These are phyloP conservation scores for Aspergillus flavus DNA, from an alignment of 2,329 filamentous ascomycete genomes.

Conservation along the genomic window DNA sequence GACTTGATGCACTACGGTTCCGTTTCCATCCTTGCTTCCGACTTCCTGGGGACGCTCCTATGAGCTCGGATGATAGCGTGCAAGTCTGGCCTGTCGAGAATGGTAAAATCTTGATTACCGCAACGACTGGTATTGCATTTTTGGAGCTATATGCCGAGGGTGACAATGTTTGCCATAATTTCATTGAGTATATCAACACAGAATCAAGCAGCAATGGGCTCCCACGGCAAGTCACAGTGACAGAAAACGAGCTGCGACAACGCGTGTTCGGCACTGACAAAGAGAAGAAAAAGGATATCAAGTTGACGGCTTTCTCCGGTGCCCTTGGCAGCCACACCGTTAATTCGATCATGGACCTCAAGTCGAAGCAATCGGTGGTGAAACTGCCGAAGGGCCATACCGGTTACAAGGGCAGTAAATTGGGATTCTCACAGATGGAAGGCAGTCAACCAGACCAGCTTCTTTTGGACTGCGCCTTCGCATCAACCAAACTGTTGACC, in stretches of 20 bases:
- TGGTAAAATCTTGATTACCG: conserved; percentile 73
- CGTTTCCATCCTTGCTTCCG: conserved; percentile 88
- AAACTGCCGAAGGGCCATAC: conserved; percentile 74
- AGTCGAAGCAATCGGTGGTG: conserved; percentile 70
- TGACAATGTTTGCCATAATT: conserved; percentile 77
- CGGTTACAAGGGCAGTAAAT: conserved; percentile 73
- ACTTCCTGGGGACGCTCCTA: conserved; percentile 71
- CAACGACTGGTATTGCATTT: conserved; percentile 79
- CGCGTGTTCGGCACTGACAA: conserved; percentile 69
- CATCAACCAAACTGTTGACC: conserved; percentile 72
- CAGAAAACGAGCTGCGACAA: conserved; percentile 72
- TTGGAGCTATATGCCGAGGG: conserved; percentile 79
- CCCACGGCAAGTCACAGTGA: conserved; percentile 73
- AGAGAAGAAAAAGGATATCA: conserved; percentile 67
- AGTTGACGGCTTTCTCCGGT: conserved; percentile 73
- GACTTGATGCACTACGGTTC: conserved; percentile 85
- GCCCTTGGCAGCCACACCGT: conserved; percentile 74
- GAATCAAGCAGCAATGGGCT: conserved; percentile 59
- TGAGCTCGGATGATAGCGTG: conserved; percentile 71
- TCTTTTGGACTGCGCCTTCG: conserved; percentile 69
- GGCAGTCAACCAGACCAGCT: conserved; percentile 71
- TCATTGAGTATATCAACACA: conserved; percentile 76
- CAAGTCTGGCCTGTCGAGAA: conserved; percentile 85
- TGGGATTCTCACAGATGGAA: conserved; percentile 73
- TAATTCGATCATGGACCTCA: conserved; percentile 72